phyloP scores from a whole-genome alignment of 139 green algal genomes.

The Chlorella sp. region DNA sequence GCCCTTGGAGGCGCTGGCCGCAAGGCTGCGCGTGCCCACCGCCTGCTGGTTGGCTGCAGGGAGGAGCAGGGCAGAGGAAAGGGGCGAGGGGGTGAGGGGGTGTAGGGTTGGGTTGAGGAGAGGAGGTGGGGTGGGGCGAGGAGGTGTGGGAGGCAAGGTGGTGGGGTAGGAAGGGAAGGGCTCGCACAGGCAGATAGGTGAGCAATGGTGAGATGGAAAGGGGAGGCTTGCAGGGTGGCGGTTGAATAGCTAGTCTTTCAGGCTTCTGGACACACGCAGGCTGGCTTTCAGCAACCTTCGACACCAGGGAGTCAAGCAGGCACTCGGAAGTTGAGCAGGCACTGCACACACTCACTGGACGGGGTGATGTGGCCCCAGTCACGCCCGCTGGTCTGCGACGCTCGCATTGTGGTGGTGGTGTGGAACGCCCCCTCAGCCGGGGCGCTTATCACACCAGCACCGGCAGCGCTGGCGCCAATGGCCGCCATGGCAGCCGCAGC shows the following conservation, averaged over 20 bases:
- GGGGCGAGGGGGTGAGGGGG: neutral
- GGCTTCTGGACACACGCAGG: too few relatives aligned
- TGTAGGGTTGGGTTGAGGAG: neutral
- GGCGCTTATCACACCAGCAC: neutral
- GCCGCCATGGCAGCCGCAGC: neutral
- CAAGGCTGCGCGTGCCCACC: constrained; percentile 3
- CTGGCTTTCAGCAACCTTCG: too few relatives aligned
- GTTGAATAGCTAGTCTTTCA: too few relatives aligned
- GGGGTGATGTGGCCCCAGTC: constrained; percentile 49
- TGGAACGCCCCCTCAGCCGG: too few relatives aligned
- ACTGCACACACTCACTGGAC: neutral
- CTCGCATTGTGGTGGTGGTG: neutral
- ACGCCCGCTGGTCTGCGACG: neutral
- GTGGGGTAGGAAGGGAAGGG: too few relatives aligned
- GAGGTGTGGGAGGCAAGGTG: neutral
- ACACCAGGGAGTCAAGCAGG: too few relatives aligned
- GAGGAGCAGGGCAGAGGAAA: too few relatives aligned
- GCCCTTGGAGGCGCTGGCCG: neutral
- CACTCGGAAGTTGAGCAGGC: neutral
- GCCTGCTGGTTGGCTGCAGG: constrained; percentile 26
- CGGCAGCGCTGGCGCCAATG: too few relatives aligned
- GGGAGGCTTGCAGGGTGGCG: too few relatives aligned
- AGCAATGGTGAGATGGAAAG: neutral
- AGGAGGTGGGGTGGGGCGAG: neutral
- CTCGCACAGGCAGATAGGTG: too few relatives aligned